Evolutionary conservation across 2,329 filamentous ascomycete genomes (phyloP).

Genomic region (Neocatenulostroma microsporum): DNA sequence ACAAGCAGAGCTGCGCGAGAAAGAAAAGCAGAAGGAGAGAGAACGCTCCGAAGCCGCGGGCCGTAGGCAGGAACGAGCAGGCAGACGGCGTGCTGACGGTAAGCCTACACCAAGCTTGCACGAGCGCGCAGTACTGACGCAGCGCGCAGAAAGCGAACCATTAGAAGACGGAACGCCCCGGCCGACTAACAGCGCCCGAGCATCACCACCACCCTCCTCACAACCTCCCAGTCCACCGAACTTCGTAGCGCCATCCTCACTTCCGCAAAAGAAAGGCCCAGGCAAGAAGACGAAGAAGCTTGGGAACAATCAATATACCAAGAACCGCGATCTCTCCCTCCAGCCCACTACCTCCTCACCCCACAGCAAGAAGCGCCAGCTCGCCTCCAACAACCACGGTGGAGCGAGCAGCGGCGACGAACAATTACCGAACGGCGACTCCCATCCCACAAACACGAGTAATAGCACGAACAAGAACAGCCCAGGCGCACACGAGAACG

Average conservation of each 20-base stretch:
- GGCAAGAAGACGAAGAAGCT: slow-evolving; percentile 52
- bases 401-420: slow-evolving; percentile 19
- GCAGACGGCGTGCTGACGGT: slow-evolving; percentile 76
- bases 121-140: slow-evolving; percentile 16
- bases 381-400: slow-evolving; percentile 2
- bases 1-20: slow-evolving; percentile 58
- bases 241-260: slow-evolving; percentile 34
- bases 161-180: slow-evolving; percentile 59
- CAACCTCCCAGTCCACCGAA: slow-evolving; percentile 30
- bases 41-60: slow-evolving; percentile 66
- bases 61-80: slow-evolving; percentile 73
- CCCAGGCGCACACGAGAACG: slow-evolving; percentile 4
- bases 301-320: slow-evolving; percentile 76
- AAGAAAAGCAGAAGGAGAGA: slow-evolving; percentile 59
- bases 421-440: slow-evolving; percentile 9
- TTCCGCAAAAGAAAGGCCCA: slow-evolving; percentile 55
- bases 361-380: slow-evolving; percentile 22
- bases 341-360: slow-evolving; percentile 46
- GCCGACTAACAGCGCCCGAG: slow-evolving; percentile 29
- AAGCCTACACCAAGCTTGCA: slow-evolving; percentile 21
- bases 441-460: slow-evolving; percentile 7
- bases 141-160: slow-evolving; percentile 27
- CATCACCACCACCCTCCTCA: slow-evolving; percentile 37
- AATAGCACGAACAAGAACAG: slow-evolving; percentile 11
- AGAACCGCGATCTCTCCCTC: slow-evolving; percentile 49